Base-by-base conservation (phyloP, 2,329 filamentous ascomycete species). In the Triangularia setosa region DNA sequence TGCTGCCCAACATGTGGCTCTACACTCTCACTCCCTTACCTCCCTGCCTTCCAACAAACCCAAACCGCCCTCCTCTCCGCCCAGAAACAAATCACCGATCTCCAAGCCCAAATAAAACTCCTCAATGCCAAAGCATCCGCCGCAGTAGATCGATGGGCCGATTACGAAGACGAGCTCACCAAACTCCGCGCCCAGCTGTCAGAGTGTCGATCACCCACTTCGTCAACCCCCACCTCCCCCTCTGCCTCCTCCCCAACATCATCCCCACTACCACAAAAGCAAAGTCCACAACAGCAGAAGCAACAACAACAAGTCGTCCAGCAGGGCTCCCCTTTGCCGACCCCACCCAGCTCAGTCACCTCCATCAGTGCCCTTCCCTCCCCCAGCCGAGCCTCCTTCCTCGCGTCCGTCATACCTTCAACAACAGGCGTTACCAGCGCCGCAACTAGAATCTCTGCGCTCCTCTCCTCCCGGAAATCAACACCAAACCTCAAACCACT, bases 121-220 rank as follows among this genome's bases (percentile, higher is more conserved):
- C 82, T 93, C 64, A 91, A 87, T 75, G 82, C 90, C 69, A 92
- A 71, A 30, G 70, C 69, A 35, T 62, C 87, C 2, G 85, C 87
- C 33, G 81, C 81, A 74, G 83, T 86, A 67, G 84, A 87, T 75
- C 84, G 83, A 73, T 88, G 84, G 84, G 89, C 90, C 72, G 89
- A 92, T 79, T 93, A 92, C 81, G 91, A 94, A 77, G 90, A 92
- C 76, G 89, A 93, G 74, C 83, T 93, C 48, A 81, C 85, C 54
- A 80, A 77, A 54, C 80, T 92, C 62, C 85, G 85, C 56, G 58
- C 65, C 52, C 68, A 70, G 61, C 63, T 55, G 3, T 55, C 52
- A 27, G 52, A 25, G 12, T 25, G 23, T 2, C 12, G 25, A n/a
- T 55, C 48, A 6, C 11, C 18, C 21, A 25, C 48, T 8, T 53